Evolutionary conservation across 495 filamentous ascomycete species (phyloP), one percentile per base, ranked within the genome.

Genomic region (Penicillium desertorum): DNA sequence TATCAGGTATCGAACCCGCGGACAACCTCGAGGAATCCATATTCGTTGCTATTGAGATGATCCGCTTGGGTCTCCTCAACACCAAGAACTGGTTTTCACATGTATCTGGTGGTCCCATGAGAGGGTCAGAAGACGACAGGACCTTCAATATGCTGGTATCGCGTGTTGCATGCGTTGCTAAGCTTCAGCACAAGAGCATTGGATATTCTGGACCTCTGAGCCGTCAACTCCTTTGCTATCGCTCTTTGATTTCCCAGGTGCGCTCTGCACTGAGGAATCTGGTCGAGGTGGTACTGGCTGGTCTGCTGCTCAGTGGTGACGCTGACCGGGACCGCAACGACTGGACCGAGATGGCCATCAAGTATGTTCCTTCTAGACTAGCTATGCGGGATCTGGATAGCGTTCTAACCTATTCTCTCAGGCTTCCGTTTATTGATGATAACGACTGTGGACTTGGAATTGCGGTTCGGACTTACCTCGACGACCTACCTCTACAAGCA

Each of bases 151-250:
- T 93, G 58, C 81, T 97, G 30, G 83, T 97, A 58, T 91, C 89
- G 55, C 87, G 92, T 41, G 87, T 94, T 54, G 88, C 92, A 14
- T 90, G 86, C 49, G 78, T 98, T 61, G 84, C 87, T 45, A 88
- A 88, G 61, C 76, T 99, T 23, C 83, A 85, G 30, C 94, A 99
- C 67, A 82, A 89, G 60, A 75, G 80, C 6, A 92, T 92, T 62
- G 92, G 95, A 23, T 99, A 96, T 72, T 97, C 94, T 23, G 94
- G 94, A 1, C 94, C 94, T 0, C 79, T 99, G 1, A 96, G 89
- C 77, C 86, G 92, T 66, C 89, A 94, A 62, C 79, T 98, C 43
- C 80, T 98, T 11, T 88, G 86, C 29, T 98, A 91, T 75, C 89
- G 91, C 57, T 91, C 91, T 0, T 78, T 97, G 57, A 86, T 88